These are phyloP conservation scores for Fraxinus excelsior DNA, from an alignment of 257 asterid genomes.

Conservation along the genomic window DNA sequence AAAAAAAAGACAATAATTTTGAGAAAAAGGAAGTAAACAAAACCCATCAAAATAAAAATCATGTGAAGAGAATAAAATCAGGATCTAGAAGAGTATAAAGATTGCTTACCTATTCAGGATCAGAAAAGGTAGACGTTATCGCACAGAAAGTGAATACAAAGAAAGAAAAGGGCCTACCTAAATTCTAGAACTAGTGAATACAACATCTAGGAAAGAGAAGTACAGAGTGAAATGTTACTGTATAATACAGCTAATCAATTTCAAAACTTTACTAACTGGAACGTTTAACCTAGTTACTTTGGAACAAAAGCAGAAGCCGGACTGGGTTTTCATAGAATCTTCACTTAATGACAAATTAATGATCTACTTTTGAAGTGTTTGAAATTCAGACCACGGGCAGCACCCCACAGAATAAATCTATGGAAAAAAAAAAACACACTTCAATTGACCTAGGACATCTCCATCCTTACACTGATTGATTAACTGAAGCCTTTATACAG, in stretches of 20 bases:
- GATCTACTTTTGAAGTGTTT: not conserved
- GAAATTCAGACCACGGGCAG: not conserved
- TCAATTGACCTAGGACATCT: constrained; percentile 10
- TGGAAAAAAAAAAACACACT: not conserved
- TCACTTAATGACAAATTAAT: constrained; percentile 21
- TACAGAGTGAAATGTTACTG: not conserved
- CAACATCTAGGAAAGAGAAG: not conserved
- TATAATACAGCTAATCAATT: constrained; percentile 15
- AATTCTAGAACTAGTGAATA: not conserved
- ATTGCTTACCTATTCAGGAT: constrained; percentile 15
- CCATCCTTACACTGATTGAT: not conserved
- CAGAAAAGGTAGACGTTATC: constrained; percentile 1
- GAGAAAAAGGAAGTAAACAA: not conserved
- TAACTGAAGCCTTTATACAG: not conserved
- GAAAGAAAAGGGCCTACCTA: not conserved
- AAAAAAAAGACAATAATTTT: not conserved
- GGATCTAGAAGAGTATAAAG: constrained; percentile 22
- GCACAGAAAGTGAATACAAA: not conserved
- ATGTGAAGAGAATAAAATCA: constrained; percentile 23
- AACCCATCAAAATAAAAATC: constrained; percentile 12
- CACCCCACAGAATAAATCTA: no score
- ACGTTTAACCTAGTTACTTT: not conserved
- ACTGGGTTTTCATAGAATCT: not conserved
- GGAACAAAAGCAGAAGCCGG: not conserved
- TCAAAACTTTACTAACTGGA: not conserved